Base-by-base conservation (phyloP, 2,329 filamentous ascomycete species). In the Graphilbum ipis-grandicollis region DNA sequence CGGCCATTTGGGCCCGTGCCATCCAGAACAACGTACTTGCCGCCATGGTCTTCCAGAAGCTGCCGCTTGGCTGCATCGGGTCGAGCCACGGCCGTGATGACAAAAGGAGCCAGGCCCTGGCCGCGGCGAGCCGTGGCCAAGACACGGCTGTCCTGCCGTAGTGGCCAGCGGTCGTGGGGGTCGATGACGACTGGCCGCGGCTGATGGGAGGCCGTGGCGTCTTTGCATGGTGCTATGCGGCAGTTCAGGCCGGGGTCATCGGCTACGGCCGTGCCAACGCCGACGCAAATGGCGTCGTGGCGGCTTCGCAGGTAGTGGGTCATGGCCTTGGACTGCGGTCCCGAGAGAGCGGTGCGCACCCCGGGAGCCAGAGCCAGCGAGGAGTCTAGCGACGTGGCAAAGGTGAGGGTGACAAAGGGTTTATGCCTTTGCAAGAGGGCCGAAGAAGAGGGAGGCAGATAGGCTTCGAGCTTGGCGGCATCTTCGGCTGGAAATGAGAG, bases 161-260 rank as follows among this genome's bases (percentile, higher is more conserved):
- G 65, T 9, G 66, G 57, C 82, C 85, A 93, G 37, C 84, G 66
- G n/a, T 70, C 71, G 31, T 61, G 63, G 3, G 85, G 83, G 55
- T 96, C 88, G 29, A 94, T 58, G 19, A 96, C 63, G 23, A 96
- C 66, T 2, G 88, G 88, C 26, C 79, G 67, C 8, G 88, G 86
- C 51, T 93, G 84, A 43, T 44, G 48, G 7, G 44, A 40, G 5
- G 41, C 41, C n/a, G 63, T 60, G 17, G n/a, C 5, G n/a, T 19
- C 31, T 13, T 9, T 7, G 19, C 10, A 19, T 25, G 69, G 69
- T 21, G 65, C 64, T 32, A 86, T 66, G 15, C 86, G 75, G 51
- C 81, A 90, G 53, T 93, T 94, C 37, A 96, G 62, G 3, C 74
- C 75, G 3, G 88, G 88, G 50, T 93, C 71, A 53, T 96, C 88